phyloP scores from a whole-genome alignment of 1,284 basidiomycete species.

The Anthracocystis panici-leucophaei region DNA sequence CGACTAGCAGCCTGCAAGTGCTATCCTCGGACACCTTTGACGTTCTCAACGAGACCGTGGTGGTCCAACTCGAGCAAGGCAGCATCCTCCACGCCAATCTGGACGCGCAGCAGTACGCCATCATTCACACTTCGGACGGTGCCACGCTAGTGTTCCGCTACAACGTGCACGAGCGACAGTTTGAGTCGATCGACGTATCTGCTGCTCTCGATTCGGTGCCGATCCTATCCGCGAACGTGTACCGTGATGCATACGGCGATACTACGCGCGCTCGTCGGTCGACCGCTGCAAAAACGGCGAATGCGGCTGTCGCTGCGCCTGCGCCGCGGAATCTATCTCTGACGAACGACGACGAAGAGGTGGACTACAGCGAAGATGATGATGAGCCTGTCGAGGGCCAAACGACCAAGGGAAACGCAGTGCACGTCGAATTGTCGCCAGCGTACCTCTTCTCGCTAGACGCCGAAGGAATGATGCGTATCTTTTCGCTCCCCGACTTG shows the following conservation, averaged over 20 bases:
- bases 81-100: conserved; percentile 23
- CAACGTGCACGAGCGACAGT: conserved; percentile 1
- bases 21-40: conserved; percentile 21
- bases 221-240: conserved; percentile 32
- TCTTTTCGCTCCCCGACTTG: conserved; percentile 48
- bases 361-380: conserved; percentile 61
- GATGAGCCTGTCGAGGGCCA: conserved; percentile 14
- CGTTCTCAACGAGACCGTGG: conserved; percentile 17
- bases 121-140: conserved; percentile 26
- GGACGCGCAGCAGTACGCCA: conserved; percentile 34
- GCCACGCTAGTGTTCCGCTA: conserved; percentile 22
- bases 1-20: conserved; percentile 19
- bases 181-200: conserved; percentile 17
- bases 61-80: conserved; percentile 3
- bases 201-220: background rate
- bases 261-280: conserved; percentile 9
- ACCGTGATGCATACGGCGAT: conserved; percentile 25
- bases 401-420: background rate
- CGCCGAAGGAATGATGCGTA: conserved; percentile 10
- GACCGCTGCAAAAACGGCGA: background rate
- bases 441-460: conserved; percentile 37
- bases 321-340: background rate
- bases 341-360: conserved; percentile 50
- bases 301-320: background rate
- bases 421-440: background rate